A percentile compares a stretch with the other conserved stretches of the same genome.
phyloP scores from a whole-genome alignment of 139 green algal species.

The Diplosphaera chodatii region DNA sequence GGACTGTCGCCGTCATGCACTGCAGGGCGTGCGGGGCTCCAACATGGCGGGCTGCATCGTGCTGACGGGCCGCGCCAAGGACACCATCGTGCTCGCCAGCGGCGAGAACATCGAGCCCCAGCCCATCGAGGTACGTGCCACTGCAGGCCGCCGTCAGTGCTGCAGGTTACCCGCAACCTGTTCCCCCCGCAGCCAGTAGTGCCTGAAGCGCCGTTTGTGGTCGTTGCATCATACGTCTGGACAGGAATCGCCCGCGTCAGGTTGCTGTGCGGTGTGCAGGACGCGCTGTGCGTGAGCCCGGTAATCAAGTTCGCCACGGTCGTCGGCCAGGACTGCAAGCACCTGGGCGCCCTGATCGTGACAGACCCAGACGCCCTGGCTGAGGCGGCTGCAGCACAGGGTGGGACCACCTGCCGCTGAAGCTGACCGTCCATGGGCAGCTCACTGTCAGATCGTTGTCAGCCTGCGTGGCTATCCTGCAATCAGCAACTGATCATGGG shows the following conservation, averaged over 20 bases:
- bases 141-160: no score
- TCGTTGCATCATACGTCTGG: no score
- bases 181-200: no score
- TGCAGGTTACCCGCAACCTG: no score
- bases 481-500: no score
- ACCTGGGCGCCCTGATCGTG: conserved; percentile 61
- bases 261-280: conserved; percentile 8
- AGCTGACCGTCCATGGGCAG: no score
- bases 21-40: conserved; percentile 40
- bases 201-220: no score
- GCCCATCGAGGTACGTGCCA: conserved; percentile 76
- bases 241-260: no score
- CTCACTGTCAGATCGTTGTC: no score
- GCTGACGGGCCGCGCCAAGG: conserved; percentile 73
- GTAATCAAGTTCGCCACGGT: conserved; percentile 75
- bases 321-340: conserved; percentile 54
- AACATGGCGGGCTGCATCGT: conserved; percentile 61
- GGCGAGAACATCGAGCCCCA: conserved; percentile 93
- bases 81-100: conserved; percentile 84
- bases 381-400: conserved; percentile 37
- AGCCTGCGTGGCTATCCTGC: no score
- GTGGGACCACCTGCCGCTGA: conserved; percentile 14
- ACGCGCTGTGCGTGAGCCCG: conserved; percentile 43
- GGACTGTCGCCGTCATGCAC: not conserved
- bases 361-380: conserved; percentile 39